Base-by-base conservation (phyloP, 441 rosid genomes). In the Eutrema salsugineum region DNA sequence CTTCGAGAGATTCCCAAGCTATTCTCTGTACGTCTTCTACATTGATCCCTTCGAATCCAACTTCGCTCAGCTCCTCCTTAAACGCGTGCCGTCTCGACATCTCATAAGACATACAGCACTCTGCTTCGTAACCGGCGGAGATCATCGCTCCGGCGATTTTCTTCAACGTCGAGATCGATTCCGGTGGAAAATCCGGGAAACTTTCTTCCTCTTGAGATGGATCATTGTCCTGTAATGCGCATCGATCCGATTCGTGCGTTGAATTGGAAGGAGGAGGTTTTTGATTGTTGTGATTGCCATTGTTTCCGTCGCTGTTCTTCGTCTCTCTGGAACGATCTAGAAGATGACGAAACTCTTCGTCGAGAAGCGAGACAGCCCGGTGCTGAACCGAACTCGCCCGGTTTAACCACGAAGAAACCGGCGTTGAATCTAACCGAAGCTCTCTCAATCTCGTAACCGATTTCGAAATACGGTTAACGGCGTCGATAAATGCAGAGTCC, bases 1-100 rank as follows among this genome's bases (percentile, higher is more conserved):
- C 78, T 59, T 83, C 83, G 17, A 83, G 79, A 40, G 83, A 63
- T 5, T 83, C 84, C 87, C 87, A 83, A 11, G 68, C 57, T 63
- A 79, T 81, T 49, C 36, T 75, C 73, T 83, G 87, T 2, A 83
- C 77, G 36, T 83, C 84, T 32, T 83, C 87, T 11, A 79, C 77
- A 60, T 72, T 79, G 55, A 83, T 54, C 35, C 72, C 78, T 27
- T 83, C 85, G 70, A 68, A 77, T 14, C 87, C 83, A 4, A 79
- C 66, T 71, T 72, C 70, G 40, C 20, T 58, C 9, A 81, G 55
- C 47, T 77, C 85, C 1, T 68, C 78, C 70, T 77, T 77, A 62
- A 83, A 79, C 16, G 82, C 74, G 35, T 61, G 78, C 14, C 85
- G 78, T 56, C 87, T 62, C 27, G 69, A 53, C 22, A 71, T 33